A percentile compares a stretch with the other conserved stretches of the same genome.
Conservation (phyloP, 2,329 filamentous ascomycete species). For the Aspergillus floridensis region DNA sequence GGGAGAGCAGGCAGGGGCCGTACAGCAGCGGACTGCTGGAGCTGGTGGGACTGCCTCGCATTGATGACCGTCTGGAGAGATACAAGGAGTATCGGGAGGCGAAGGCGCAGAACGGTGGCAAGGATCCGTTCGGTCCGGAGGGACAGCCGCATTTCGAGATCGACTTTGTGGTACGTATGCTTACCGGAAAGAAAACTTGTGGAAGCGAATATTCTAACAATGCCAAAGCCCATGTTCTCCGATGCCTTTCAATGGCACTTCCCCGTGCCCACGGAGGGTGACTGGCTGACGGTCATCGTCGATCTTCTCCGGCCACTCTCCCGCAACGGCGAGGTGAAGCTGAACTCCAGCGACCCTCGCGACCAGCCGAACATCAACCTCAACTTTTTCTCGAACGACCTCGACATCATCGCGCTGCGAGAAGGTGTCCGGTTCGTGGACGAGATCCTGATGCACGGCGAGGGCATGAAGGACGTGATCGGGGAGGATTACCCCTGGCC, state of each 20-base stretch:
- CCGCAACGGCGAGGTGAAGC: slow-evolving; percentile 3
- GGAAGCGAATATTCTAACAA: too few relatives aligned
- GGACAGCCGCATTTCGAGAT: slow-evolving; percentile 4
- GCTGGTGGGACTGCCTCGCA: neutral
- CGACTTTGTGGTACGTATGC: neutral
- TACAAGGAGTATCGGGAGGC: slow-evolving; percentile 3
- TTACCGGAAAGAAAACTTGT: too few relatives aligned
- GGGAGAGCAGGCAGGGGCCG: neutral
- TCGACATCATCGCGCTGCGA: neutral
- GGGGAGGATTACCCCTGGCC: neutral
- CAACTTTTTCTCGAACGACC: slow-evolving; percentile 2
- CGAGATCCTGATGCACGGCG: neutral
- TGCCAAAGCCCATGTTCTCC: neutral
- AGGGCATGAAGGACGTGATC: neutral
- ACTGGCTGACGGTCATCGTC: slow-evolving; percentile 2
- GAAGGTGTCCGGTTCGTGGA: neutral
- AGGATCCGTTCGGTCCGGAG: neutral
- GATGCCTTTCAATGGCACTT: slow-evolving; percentile 3
- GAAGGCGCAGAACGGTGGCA: neutral
- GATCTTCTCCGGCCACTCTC: slow-evolving; percentile 1
- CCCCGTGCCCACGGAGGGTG: neutral
- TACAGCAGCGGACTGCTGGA: neutral
- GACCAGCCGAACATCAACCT: neutral
- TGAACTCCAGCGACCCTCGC: neutral
- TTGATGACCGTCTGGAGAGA: neutral